Percentiles rank a stretch among this genome's conserved stretches.
phyloP scores from a whole-genome alignment of 192 early-diverging fungal genomes.

The Haplosporangium gracile region DNA sequence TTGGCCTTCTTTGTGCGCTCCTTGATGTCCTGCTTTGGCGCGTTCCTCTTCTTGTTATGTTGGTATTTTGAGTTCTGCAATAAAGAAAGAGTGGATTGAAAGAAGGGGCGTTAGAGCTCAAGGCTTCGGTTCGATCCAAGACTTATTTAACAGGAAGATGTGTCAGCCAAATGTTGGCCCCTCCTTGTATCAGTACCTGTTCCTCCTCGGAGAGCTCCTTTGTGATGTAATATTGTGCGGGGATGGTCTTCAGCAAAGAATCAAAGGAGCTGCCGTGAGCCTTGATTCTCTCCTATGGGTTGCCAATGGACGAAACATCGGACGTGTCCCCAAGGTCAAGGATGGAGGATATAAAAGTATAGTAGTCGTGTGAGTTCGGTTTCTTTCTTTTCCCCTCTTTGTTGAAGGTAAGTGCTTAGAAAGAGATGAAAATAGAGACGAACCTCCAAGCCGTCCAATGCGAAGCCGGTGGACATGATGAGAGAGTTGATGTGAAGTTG shows the following conservation, averaged over 20 bases:
- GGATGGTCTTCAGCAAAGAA: slow-evolving; percentile 83
- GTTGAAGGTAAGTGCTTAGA: not conserved
- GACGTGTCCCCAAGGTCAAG: not conserved
- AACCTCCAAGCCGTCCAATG: slow-evolving; percentile 53
- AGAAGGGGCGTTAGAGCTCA: not conserved
- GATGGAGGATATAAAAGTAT: not conserved
- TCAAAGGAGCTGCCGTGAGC: slow-evolving; percentile 79
- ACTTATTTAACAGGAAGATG: not conserved
- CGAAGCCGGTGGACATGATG: slow-evolving; percentile 50
- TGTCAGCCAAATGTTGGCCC: not conserved
- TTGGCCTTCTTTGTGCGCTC: slow-evolving; percentile 87
- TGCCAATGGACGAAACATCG: not conserved
- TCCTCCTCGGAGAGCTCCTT: slow-evolving; percentile 69
- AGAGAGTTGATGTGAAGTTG: slow-evolving; percentile 13
- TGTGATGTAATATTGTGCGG: slow-evolving; percentile 85
- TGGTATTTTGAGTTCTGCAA: slow-evolving; percentile 66
- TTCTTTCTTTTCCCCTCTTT: not conserved
- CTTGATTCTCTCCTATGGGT: slow-evolving; percentile 69
- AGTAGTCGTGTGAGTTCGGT: not conserved
- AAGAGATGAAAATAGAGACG: slow-evolving; percentile 1
- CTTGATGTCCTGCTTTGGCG: slow-evolving; percentile 83
- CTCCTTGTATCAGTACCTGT: slow-evolving; percentile 29
- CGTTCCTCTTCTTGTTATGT: slow-evolving; percentile 88
- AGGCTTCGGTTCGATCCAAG: not conserved
- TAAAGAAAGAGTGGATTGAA: not conserved